Evolutionary conservation across 768 basidiomycete genomes (phyloP).

Genomic region (Psilocybe cyanescens): DNA sequence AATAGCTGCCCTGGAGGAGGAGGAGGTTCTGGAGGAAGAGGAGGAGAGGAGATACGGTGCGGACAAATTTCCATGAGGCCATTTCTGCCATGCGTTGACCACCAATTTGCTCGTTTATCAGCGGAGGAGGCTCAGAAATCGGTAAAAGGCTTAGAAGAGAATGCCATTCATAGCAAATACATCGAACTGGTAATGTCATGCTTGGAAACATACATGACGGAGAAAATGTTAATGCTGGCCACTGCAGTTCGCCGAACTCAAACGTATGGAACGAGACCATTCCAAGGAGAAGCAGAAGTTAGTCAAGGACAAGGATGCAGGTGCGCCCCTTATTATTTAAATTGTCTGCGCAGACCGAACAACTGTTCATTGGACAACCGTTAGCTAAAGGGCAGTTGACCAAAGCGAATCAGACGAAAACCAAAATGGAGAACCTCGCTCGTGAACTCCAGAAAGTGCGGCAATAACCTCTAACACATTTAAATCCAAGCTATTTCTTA

Average conservation of each 20-base stretch:
- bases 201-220: constrained; percentile 18
- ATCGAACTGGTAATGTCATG: constrained; percentile 74
- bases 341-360: constrained; percentile 11
- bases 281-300: constrained; percentile 93
- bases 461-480: constrained; percentile 18
- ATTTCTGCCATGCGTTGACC: constrained; percentile 9
- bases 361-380: constrained; percentile 6
- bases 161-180: constrained; percentile 83
- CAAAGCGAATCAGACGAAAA: constrained; percentile 87
- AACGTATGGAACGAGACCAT: constrained; percentile 85
- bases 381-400: constrained; percentile 83
- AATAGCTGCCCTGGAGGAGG: constrained; percentile 89
- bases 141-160: constrained; percentile 83
- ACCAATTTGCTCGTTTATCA: constrained; percentile 32
- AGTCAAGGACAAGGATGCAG: constrained; percentile 88
- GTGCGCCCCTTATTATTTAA: constrained; percentile 39
- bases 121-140: constrained; percentile 90
- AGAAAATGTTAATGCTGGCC: constrained; percentile 13
- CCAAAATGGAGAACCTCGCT: constrained; percentile 89
- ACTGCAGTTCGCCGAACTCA: constrained; percentile 83
- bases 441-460: constrained; percentile 87
- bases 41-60: constrained; percentile 80
- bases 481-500: constrained; percentile 18
- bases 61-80: constrained; percentile 32
- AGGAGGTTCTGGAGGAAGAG: constrained; percentile 85